Evolutionary conservation across 2,329 filamentous ascomycete genomes (phyloP), one percentile per base, ranked within the genome.

Genomic region (Chrysoporthe puriensis): DNA sequence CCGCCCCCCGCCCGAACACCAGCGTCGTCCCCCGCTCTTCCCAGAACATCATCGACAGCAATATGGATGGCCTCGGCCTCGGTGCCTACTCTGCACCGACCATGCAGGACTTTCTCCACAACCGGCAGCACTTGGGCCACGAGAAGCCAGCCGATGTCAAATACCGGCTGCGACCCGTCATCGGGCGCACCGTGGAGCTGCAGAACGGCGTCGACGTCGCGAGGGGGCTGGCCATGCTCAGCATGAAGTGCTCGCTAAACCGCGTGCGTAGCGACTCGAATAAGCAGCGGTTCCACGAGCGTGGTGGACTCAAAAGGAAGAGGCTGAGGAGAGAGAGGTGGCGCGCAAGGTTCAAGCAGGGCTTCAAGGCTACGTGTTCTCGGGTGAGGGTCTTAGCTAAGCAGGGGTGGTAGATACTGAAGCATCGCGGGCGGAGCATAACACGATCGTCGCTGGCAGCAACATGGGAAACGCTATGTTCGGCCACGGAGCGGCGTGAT

Each of bases 271-370:
- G 61, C 2, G 88, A 93, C 73, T 82, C 82, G 64, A 76, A 78
- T 26, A 77, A 73, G 70, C 92, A 96, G 79, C 82, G 83, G 71
- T 92, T 88, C 74, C 90, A 96, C 78, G 92, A 96, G 83, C 82
- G 93, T 59, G 85, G 85, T 0, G 93, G 92, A 2, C 74, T 93
- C 74, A 93, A 91, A 85, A 85, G 90, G 78, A 96, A 96, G 87
- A 86, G 92, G 74, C 79, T 93, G 72, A 83, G 81, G 77, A 89
- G 86, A 69, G 83, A 90, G 82, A 83, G 92, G 70, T 94, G 91
- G 90, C 84, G 87, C 76, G 80, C 72, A 71, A 85, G 87, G 69
- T 96, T 95, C 79, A 89, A 87, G 82, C 77, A 77, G 43, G 90
- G 89, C 4, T 94, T 96, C 79, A 84, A 82, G 77, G 84, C 85